Conservation (phyloP, 352 stramenopile genomes). For the Pythium volutum region DNA sequence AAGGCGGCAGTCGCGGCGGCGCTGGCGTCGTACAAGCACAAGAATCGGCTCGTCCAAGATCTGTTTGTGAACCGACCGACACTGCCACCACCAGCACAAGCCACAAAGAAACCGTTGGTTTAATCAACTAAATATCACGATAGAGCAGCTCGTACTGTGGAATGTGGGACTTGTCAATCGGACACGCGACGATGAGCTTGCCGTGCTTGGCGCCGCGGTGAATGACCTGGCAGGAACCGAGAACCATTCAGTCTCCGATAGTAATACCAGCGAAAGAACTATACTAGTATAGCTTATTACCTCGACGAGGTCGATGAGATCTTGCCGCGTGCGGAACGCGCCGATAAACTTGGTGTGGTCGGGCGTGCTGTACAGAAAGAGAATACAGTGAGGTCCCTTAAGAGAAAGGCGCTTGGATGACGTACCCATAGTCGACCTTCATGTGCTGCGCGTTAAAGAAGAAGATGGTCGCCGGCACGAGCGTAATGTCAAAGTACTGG, state of each 20-base stretch:
- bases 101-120: slow-evolving; percentile 11
- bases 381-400: neutral
- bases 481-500: slow-evolving; percentile 88
- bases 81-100: slow-evolving; percentile 34
- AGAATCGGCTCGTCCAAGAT: slow-evolving; percentile 56
- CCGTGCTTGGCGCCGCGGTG: slow-evolving; percentile 74
- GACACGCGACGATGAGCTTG: slow-evolving; percentile 79
- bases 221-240: slow-evolving; percentile 52
- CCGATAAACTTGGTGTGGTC: slow-evolving; percentile 89
- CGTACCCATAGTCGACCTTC: slow-evolving; percentile 88
- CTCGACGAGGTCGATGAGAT: slow-evolving; percentile 87
- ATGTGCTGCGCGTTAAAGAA: slow-evolving; percentile 89
- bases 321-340: slow-evolving; percentile 70
- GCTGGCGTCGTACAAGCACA: slow-evolving; percentile 43
- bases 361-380: slow-evolving; percentile 45
- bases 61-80: slow-evolving; percentile 47
- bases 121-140: slow-evolving; percentile 46
- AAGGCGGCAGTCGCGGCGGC: slow-evolving; percentile 25
- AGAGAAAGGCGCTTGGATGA: neutral
- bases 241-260: neutral
- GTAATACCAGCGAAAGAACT: neutral
- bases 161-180: slow-evolving; percentile 74
- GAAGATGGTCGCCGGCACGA: slow-evolving; percentile 84
- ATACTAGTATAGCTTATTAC: slow-evolving; percentile 24
- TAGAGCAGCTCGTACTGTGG: slow-evolving; percentile 83